These are phyloP conservation scores for Pleurotus tuber-regium DNA, from an alignment of 768 basidiomycete species.

Conservation along the genomic window DNA sequence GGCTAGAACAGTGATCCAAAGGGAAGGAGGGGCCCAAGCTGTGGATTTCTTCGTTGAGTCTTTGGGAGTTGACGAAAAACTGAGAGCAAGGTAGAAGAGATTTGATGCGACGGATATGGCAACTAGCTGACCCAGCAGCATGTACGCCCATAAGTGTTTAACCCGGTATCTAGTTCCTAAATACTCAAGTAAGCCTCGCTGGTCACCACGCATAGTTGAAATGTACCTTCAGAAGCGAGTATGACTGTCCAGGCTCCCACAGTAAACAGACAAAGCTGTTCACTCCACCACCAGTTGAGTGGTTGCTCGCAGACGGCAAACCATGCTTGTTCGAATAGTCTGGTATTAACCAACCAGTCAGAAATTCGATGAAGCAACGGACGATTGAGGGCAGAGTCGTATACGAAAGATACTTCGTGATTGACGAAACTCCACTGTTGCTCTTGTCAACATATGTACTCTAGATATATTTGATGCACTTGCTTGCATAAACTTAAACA, in stretches of 20 bases:
- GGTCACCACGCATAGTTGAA: too few species aligned
- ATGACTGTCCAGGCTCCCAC: conserved; percentile 56
- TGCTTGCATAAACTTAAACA: conserved; percentile 44
- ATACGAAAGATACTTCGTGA: conserved; percentile 29
- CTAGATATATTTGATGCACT: conserved; percentile 12
- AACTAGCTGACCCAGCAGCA: conserved; percentile 70
- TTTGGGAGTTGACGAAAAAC: conserved; percentile 29
- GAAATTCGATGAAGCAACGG: conserved; percentile 33
- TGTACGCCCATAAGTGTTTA: conserved; percentile 61
- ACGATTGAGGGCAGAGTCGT: neutral
- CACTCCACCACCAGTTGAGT: conserved; percentile 69
- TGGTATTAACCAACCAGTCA: conserved; percentile 52
- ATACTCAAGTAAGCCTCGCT: too few species aligned
- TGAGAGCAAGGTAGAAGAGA: conserved; percentile 56
- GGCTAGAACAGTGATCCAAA: conserved; percentile 43
- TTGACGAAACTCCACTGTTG: conserved; percentile 53
- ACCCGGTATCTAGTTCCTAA: too few species aligned
- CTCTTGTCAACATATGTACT: neutral
- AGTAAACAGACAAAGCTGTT: conserved; percentile 61
- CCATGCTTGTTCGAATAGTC: conserved; percentile 62
- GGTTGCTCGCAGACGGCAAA: conserved; percentile 39
- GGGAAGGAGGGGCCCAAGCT: conserved; percentile 18
- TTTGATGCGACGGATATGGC: conserved; percentile 66
- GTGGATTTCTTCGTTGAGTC: neutral
- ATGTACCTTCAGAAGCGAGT: conserved; percentile 52